A percentile compares a stretch with the other conserved stretches of the same genome.
phyloP scores from a whole-genome alignment of 495 filamentous ascomycete genomes.

The Neurospora tetraspora region DNA sequence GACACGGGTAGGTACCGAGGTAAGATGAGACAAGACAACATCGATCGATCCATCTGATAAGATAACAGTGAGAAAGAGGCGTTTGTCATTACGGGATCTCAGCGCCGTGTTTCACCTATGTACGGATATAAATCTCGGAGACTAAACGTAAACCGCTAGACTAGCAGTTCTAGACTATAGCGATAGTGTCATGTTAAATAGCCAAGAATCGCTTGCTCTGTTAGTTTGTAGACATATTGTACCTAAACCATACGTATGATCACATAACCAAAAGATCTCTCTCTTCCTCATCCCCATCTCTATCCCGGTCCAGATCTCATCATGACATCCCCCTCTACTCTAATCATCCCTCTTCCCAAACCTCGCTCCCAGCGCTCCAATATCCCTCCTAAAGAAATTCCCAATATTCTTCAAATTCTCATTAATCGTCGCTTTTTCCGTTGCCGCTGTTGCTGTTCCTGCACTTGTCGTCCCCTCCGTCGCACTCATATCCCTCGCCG shows the following conservation, averaged over 20 bases:
- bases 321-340: too few species aligned
- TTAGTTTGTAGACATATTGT: too few species aligned
- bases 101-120: neutral
- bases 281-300: too few species aligned
- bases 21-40: neutral
- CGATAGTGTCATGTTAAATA: too few species aligned
- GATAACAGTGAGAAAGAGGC: neutral
- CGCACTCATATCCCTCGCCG: conserved; percentile 76
- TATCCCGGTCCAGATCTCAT: too few species aligned
- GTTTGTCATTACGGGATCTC: neutral
- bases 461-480: conserved; percentile 42
- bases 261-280: too few species aligned
- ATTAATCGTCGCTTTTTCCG: conserved; percentile 58
- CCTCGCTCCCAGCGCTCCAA: conserved; percentile 68
- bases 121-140: too few species aligned
- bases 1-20: neutral
- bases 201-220: too few species aligned
- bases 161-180: too few species aligned
- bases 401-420: conserved; percentile 92
- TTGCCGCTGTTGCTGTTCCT: conserved; percentile 27
- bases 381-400: conserved; percentile 88
- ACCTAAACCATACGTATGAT: too few species aligned
- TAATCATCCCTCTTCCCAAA: conserved; percentile 48
- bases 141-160: too few species aligned
- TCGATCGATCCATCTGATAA: neutral